These are phyloP conservation scores for Kondoa malvinella DNA, from an alignment of 768 basidiomycete genomes.

Conservation along the genomic window DNA sequence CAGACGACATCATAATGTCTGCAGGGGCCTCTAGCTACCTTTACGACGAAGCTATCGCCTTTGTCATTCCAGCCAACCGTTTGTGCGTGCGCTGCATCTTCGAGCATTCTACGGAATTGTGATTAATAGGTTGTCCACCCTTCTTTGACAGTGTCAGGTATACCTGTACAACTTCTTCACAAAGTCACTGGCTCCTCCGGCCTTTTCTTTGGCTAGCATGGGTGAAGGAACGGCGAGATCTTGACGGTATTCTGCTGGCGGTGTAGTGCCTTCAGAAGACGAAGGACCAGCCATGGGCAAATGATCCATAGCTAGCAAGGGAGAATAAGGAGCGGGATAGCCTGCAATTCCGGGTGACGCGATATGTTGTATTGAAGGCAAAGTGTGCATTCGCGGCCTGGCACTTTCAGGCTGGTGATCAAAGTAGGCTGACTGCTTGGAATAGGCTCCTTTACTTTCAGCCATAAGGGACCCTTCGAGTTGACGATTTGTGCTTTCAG, in stretches of 20 bases:
- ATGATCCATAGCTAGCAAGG: neutral
- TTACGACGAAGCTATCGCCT: slow-evolving; percentile 81
- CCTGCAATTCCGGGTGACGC: neutral
- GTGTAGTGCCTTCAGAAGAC: neutral
- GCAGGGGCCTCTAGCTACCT: slow-evolving; percentile 33
- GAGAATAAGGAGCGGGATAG: neutral
- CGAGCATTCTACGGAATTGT: slow-evolving; percentile 58
- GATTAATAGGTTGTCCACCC: neutral
- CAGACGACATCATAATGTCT: neutral
- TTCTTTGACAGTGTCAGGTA: slow-evolving; percentile 25
- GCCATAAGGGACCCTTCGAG: neutral
- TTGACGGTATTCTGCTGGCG: neutral
- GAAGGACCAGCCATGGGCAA: neutral
- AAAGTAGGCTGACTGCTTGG: neutral
- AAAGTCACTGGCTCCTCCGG: slow-evolving; percentile 50
- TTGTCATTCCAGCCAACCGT: slow-evolving; percentile 68
- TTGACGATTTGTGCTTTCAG: neutral
- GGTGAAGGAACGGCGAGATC: neutral
- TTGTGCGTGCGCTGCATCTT: slow-evolving; percentile 52
- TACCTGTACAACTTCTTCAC: slow-evolving; percentile 89
- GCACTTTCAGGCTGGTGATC: neutral
- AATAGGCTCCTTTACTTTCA: neutral
- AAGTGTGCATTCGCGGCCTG: neutral
- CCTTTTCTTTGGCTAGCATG: slow-evolving; percentile 4
- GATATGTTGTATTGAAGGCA: neutral